These are phyloP conservation scores for Biancaea sappan DNA, from an alignment of 306 rosid species.

Conservation along the genomic window DNA sequence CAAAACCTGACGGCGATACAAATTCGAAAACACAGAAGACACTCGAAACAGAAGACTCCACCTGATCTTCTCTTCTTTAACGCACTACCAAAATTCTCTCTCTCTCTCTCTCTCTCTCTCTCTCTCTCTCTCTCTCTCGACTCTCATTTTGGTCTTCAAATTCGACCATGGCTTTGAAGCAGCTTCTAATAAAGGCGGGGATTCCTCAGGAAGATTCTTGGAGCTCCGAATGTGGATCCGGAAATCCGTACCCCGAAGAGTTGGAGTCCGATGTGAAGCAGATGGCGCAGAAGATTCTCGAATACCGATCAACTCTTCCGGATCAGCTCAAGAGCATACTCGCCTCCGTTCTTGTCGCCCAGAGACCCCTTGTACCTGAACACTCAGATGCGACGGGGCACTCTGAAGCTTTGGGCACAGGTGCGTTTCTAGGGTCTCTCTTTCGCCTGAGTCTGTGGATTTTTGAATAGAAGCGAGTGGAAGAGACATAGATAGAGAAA, in stretches of 20 bases:
- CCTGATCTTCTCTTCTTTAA: background rate
- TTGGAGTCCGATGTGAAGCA: constrained; percentile 56
- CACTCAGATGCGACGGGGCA: constrained; percentile 40
- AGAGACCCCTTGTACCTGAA: constrained; percentile 50
- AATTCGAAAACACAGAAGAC: background rate
- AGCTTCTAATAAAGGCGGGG: constrained; percentile 2
- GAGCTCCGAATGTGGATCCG: constrained; percentile 36
- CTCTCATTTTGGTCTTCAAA: background rate
- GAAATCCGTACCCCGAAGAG: background rate
- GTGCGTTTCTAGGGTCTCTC: constrained; percentile 41
- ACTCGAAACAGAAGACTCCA: background rate
- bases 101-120: no score
- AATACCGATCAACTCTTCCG: constrained; percentile 61
- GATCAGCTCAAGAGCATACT: constrained; percentile 61
- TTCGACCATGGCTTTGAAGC: constrained; percentile 38
- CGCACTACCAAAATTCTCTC: background rate
- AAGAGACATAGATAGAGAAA: no score
- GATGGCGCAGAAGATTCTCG: constrained; percentile 65
- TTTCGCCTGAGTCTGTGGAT: background rate
- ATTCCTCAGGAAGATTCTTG: constrained; percentile 30
- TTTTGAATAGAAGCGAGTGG: no score
- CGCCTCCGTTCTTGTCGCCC: constrained; percentile 51
- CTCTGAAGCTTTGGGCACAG: constrained; percentile 12
- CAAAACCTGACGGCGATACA: no score
- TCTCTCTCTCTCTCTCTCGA: no score